Evolutionary conservation across 257 asterid genomes (phyloP), one percentile per base, ranked within the genome.

Genomic region (Lycium ferocissimum): DNA sequence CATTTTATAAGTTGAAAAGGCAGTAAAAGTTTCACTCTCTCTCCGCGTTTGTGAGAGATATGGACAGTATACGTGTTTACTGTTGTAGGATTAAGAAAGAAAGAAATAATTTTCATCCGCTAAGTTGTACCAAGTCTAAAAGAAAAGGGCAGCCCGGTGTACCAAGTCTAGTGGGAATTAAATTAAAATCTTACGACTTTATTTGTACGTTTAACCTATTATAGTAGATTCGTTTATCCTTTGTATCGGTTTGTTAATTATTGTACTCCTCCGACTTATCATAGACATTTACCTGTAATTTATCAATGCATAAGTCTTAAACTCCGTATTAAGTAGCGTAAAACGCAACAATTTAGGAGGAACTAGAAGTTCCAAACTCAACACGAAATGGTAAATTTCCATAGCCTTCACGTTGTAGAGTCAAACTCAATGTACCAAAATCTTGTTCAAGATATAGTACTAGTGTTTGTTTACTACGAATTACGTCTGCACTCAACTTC

Each of bases 1-100:
- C 65, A 47, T 51, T 75, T 53, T 66, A 33, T 76, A 76, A 51
- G 26, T 51, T 76, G 63, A 76, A 76, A 76, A 13, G 26, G 65
- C 26, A 9, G 17, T 40, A 18, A 71, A 71, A 1, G 1, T 2
- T 71, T 12, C 49, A 7, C 22, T 22, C 17, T 10, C 7, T 1
- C 45, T 8, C 53, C 5, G 0, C 13, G 7, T 65, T 3, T 49
- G 13, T 14, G 45, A 49, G 45, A 49, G 22, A 75, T 75, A 76
- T 76, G 45, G 22, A 51, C 62, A 51, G 5, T 63, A 22, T 22
- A 63, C 71, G 71, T 26, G 71, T 63, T 63, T 63, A 22, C 71
- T 63, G 26, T 40, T 63, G 20, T 66, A 12, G 70, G 33, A 26
- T 26, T 26, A 26, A 26, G 33, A 26, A 75, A 51, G 2, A 76